A percentile compares a stretch with the other conserved stretches of the same genome.
phyloP scores from a whole-genome alignment of 306 rosid species.

The Sicyos baderoa region DNA sequence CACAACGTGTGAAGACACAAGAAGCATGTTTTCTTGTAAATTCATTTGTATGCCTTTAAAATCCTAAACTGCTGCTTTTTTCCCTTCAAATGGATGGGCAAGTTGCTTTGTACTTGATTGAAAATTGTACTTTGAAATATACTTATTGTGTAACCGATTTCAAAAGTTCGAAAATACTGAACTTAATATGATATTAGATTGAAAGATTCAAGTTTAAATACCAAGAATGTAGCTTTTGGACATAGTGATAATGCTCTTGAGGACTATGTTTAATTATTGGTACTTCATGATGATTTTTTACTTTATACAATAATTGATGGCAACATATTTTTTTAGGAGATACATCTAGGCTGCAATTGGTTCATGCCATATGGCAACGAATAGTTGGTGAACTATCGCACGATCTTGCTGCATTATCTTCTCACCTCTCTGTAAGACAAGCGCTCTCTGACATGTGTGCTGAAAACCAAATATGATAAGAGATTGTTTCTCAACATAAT shows the following conservation, averaged over 20 bases:
- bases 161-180: neutral
- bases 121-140: neutral
- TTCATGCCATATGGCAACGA: conserved; percentile 41
- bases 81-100: neutral
- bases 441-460: neutral
- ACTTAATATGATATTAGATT: conserved; percentile 8
- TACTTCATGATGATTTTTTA: conserved; percentile 5
- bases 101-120: neutral
- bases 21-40: neutral
- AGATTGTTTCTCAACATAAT: conserved; percentile 9
- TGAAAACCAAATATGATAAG: neutral
- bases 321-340: conserved; percentile 40
- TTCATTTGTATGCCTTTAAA: neutral
- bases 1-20: neutral
- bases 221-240: conserved; percentile 5
- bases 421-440: conserved; percentile 61
- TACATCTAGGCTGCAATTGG: conserved; percentile 37
- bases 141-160: neutral
- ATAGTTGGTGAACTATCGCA: conserved; percentile 42
- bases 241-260: neutral
- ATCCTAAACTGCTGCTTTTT: neutral
- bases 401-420: conserved; percentile 43
- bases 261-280: conserved; percentile 1
- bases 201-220: neutral
- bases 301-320: conserved; percentile 25